Percentiles rank a stretch among this genome's conserved stretches.
Conservation (phyloP, 306 rosid species). For the Betula pendula region DNA sequence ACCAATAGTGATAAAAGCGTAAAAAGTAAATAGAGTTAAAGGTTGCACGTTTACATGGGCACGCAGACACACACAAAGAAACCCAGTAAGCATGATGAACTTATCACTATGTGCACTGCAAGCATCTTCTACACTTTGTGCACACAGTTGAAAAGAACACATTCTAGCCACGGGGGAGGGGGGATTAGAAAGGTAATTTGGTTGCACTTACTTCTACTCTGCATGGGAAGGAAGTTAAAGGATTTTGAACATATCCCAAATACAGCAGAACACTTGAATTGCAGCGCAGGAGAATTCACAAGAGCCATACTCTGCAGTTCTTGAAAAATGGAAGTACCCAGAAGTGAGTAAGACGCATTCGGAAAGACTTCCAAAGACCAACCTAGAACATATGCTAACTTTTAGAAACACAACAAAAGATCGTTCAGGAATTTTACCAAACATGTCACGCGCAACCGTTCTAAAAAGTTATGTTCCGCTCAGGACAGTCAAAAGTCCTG, state of each 20-base stretch:
- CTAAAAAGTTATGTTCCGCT: too few relatives aligned
- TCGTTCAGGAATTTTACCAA: slow-evolving; percentile 43
- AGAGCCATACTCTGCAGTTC: slow-evolving; percentile 38
- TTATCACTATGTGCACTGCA: background rate
- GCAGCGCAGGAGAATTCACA: slow-evolving; percentile 39
- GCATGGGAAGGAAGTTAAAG: slow-evolving; percentile 41
- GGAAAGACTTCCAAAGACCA: background rate
- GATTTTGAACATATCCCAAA: slow-evolving; percentile 40
- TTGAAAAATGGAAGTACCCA: slow-evolving; percentile 1
- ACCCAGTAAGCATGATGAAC: background rate
- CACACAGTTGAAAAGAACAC: background rate
- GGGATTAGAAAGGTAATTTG: background rate
- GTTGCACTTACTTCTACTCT: slow-evolving; percentile 46
- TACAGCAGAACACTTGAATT: slow-evolving; percentile 35
- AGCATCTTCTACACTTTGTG: background rate
- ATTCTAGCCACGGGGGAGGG: background rate
- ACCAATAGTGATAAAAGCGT: background rate
- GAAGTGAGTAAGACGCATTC: background rate
- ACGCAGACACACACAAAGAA: background rate
- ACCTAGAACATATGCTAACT: slow-evolving; percentile 1
- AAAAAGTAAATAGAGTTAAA: slow-evolving; percentile 2
- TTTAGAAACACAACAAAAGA: background rate
- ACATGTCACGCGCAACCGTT: slow-evolving; percentile 35
- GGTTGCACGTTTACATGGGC: background rate
- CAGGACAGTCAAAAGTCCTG: background rate